Base-by-base conservation (phyloP, 192 early-diverging fungal genomes). In the Phycomyces blakesleeanus region DNA sequence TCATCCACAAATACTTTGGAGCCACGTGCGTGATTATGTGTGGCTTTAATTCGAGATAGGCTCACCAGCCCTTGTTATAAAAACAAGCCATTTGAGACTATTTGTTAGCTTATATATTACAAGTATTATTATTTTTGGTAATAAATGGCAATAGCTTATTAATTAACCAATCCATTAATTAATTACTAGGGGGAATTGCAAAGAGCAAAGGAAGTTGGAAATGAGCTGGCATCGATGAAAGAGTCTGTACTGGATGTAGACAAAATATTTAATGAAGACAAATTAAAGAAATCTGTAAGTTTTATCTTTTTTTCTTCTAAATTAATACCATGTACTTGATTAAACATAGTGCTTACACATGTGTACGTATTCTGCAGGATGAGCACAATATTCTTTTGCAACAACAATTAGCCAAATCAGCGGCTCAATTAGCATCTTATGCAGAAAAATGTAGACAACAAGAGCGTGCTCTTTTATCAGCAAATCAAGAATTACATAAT, bases 371-470 rank as follows among this genome's bases (percentile, higher is more conserved):
- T n/a, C n/a, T 38, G 15, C 40, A 70, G 59, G 52, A 56, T 37
- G 59, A 47, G 3, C 38, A 37, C 1, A 67, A 49, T 10, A 27
- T 25, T 2, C 47, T 27, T 2, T 24, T 72, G 9, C 54, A 62
- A 27, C 25, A 57, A 4, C 58, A 62, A 34, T 18, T 66, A 26
- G 24, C 54, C 22, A 39, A 72, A 26, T 42, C 59, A 7, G 25
- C 66, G 25, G 39, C 26, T 0, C 59, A 66, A 39, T 29, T 61
- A 8, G 42, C 52, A 11, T 24, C 54, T 0, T 65, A 62, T 72
- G 55, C 41, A 7, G 55, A 66, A 37, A 72, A 72, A 56, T 60
- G 44, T 41, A 59, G 55, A 16, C 26, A 58, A 3, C 70, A 72
- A 37, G 59, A 62, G 39, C 54, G 40, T 42, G 59, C 70, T 18